These are phyloP conservation scores for Cornus suecica DNA, from an alignment of 148 eudicot species.

Conservation along the genomic window DNA sequence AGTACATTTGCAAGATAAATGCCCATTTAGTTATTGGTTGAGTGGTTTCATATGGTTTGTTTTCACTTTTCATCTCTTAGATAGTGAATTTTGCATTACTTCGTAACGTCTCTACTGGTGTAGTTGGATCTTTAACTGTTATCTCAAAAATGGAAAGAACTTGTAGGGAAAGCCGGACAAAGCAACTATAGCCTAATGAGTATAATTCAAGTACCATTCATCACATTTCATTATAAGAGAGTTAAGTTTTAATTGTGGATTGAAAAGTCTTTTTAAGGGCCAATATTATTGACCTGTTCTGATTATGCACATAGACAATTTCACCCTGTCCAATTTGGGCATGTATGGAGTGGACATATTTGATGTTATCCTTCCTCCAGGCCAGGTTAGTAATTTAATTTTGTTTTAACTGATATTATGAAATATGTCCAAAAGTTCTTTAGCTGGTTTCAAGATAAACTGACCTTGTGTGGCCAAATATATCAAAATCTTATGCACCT, in stretches of 20 bases:
- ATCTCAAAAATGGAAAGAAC: conserved; percentile 91
- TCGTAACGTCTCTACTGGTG: conserved; percentile 20
- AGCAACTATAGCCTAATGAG: conserved; percentile 82
- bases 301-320: conserved; percentile 54
- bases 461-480: too few species aligned
- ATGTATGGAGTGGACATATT: conserved; percentile 98
- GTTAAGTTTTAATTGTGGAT: background rate
- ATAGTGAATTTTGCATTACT: background rate
- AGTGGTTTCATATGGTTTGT: too few species aligned
- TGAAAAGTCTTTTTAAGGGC: background rate
- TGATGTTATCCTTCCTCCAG: conserved; percentile 98
- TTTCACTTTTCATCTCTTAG: background rate
- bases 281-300: conserved; percentile 8
- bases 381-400: conserved; percentile 65
- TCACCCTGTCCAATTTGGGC: conserved; percentile 89
- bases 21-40: background rate
- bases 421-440: too few species aligned
- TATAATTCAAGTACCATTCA: conserved; percentile 61
- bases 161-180: conserved; percentile 84
- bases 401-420: too few species aligned
- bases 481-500: too few species aligned
- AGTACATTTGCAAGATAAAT: background rate
- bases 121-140: conserved; percentile 91
- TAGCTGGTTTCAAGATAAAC: too few species aligned
- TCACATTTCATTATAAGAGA: background rate